These are phyloP conservation scores for Solanum commersonii DNA, from an alignment of 257 asterid species.

Conservation along the genomic window DNA sequence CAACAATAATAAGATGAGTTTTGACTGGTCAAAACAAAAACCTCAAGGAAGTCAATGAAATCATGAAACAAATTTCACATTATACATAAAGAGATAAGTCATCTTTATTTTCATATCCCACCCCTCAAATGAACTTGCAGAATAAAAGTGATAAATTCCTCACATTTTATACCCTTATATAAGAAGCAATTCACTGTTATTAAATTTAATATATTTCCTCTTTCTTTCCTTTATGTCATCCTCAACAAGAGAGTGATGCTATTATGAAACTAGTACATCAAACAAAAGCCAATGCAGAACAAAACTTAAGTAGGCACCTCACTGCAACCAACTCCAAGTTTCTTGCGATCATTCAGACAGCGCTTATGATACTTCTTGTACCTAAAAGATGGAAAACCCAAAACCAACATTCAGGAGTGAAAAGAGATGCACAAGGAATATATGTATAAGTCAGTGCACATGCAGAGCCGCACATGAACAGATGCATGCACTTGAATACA, in stretches of 20 bases:
- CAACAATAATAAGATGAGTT: background rate
- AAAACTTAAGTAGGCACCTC: slow-evolving; percentile 43
- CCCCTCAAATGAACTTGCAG: background rate
- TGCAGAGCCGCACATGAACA: background rate
- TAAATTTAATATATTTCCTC: background rate
- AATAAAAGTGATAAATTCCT: background rate
- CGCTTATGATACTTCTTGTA: slow-evolving; percentile 72
- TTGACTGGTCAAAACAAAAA: background rate
- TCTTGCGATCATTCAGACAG: slow-evolving; percentile 73
- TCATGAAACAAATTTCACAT: background rate
- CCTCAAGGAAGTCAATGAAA: background rate
- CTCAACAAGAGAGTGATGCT: background rate
- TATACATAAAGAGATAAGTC: background rate
- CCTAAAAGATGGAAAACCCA: slow-evolving; percentile 31
- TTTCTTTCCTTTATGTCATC: background rate
- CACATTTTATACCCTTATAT: background rate
- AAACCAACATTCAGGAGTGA: background rate
- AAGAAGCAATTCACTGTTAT: background rate
- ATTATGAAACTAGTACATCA: background rate
- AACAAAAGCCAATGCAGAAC: background rate
- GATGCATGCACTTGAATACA: background rate
- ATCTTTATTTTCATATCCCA: background rate
- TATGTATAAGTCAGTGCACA: background rate
- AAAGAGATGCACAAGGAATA: background rate
- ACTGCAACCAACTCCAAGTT: slow-evolving; percentile 87